These are phyloP conservation scores for Paxillus ammoniavirescens DNA, from an alignment of 768 basidiomycete species.

Conservation along the genomic window DNA sequence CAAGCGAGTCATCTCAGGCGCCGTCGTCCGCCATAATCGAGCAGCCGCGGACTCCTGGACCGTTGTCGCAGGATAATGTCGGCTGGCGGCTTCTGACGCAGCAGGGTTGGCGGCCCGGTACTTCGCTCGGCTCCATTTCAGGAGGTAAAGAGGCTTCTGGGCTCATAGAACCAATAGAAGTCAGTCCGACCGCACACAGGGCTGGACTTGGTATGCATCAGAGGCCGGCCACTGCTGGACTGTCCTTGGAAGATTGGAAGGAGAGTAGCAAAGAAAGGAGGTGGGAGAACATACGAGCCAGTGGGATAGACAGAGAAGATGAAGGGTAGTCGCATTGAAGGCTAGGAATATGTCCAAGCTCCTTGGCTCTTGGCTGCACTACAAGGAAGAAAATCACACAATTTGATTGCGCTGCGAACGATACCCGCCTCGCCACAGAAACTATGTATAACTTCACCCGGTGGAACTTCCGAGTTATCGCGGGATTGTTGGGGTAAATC, in stretches of 20 bases:
- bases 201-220: conserved; percentile 55
- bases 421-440: not conserved
- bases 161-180: conserved; percentile 57
- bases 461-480: not conserved
- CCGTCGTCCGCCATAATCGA: conserved; percentile 16
- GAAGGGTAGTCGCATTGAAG: not conserved
- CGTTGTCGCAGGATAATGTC: conserved; percentile 57
- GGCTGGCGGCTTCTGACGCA: conserved; percentile 68
- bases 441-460: not conserved
- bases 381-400: not conserved
- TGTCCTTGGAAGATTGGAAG: conserved; percentile 35
- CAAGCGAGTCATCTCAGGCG: conserved; percentile 20
- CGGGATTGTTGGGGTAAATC: not conserved
- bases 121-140: conserved; percentile 26
- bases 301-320: not conserved
- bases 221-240: conserved; percentile 8
- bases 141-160: conserved; percentile 23
- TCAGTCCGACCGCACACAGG: conserved; percentile 41
- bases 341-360: too few species aligned
- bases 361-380: not conserved
- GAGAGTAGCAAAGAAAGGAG: conserved; percentile 40
- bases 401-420: not conserved
- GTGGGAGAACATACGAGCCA: conserved; percentile 31
- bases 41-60: conserved; percentile 41
- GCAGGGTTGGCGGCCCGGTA: conserved; percentile 77